A percentile compares a stretch with the other conserved stretches of the same genome.
Conservation (phyloP, 495 filamentous ascomycete genomes). For the Oidiodendron maius region DNA sequence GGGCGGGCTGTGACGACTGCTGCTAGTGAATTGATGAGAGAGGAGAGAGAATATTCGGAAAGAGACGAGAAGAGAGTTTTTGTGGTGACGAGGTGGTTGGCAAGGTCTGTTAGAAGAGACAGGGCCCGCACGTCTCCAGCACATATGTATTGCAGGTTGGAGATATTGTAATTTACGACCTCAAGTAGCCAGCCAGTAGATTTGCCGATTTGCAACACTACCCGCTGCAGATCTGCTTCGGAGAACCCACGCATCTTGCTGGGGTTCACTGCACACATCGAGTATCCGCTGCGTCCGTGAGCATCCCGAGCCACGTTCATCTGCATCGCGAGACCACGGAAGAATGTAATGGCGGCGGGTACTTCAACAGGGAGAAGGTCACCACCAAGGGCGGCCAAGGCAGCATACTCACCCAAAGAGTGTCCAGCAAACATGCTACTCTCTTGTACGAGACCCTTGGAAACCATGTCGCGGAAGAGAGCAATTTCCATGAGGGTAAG, state of each 20-base stretch:
- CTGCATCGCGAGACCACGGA: slow-evolving; percentile 38
- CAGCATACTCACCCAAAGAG: slow-evolving; percentile 37
- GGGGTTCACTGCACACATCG: slow-evolving; percentile 38
- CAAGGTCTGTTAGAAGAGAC: not conserved
- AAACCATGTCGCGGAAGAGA: slow-evolving; percentile 23
- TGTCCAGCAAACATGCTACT: slow-evolving; percentile 32
- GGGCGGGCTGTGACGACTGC: not conserved
- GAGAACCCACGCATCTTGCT: not conserved
- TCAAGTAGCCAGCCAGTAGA: not conserved
- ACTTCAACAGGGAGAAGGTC: slow-evolving; percentile 24
- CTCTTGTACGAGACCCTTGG: slow-evolving; percentile 20
- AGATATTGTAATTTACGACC: slow-evolving; percentile 38
- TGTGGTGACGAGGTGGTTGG: not conserved
- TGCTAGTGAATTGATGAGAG: not conserved
- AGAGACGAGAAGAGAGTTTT: not conserved
- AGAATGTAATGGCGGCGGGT: slow-evolving; percentile 32
- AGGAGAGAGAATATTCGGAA: not conserved
- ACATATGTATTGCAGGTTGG: slow-evolving; percentile 37
- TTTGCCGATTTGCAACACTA: not conserved
- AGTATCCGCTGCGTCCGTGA: slow-evolving; percentile 25
- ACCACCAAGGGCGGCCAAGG: slow-evolving; percentile 24
- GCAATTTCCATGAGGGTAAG: slow-evolving; percentile 33
- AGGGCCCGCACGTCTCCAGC: slow-evolving; percentile 28
- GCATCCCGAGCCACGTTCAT: slow-evolving; percentile 27
- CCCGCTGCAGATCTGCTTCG: not conserved